Conservation (phyloP, 2,329 filamentous ascomycete genomes). For the Bipolaris sorokiniana region DNA sequence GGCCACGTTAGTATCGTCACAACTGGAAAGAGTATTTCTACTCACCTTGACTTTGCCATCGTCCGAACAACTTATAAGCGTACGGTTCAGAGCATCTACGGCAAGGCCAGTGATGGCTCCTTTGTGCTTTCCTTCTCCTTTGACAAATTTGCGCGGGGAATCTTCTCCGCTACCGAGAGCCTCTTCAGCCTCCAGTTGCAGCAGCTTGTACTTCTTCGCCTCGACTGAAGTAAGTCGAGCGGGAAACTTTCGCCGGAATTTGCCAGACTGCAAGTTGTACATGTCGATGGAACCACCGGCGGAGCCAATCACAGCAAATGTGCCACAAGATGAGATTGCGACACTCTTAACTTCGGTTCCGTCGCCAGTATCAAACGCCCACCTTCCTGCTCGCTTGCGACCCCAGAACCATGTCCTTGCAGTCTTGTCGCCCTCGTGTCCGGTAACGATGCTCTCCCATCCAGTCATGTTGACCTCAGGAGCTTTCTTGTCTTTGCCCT, state of each 20-base stretch:
- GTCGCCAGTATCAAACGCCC: conserved; percentile 89
- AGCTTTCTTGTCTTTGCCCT: conserved; percentile 69
- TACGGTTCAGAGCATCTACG: conserved; percentile 87
- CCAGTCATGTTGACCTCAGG: conserved; percentile 80
- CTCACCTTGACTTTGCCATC: conserved; percentile 84
- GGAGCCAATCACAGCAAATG: conserved; percentile 89
- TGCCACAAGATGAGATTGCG: conserved; percentile 88
- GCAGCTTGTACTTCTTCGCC: conserved; percentile 74
- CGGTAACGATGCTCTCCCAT: conserved; percentile 96
- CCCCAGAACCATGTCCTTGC: conserved; percentile 99
- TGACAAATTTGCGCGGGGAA: conserved; percentile 49
- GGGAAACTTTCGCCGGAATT: conserved; percentile 86
- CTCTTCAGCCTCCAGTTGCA: conserved; percentile 65
- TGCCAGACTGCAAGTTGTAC: conserved; percentile 95
- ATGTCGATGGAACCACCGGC: conserved; percentile 84
- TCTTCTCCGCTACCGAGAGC: conserved; percentile 16
- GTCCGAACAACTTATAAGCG: conserved; percentile 81
- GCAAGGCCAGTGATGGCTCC: conserved; percentile 83
- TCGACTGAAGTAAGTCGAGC: conserved; percentile 77
- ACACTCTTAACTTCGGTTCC: conserved; percentile 81
- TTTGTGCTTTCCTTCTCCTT: conserved; percentile 73
- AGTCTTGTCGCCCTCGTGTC: conserved; percentile 81
- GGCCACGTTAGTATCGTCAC: conserved; percentile 20
- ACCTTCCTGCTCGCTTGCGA: conserved; percentile 87
- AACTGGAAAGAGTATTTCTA: not conserved